Evolutionary conservation across 371 early-diverging fungal species (phyloP).

Genomic region (Saksenaea oblongispora): DNA sequence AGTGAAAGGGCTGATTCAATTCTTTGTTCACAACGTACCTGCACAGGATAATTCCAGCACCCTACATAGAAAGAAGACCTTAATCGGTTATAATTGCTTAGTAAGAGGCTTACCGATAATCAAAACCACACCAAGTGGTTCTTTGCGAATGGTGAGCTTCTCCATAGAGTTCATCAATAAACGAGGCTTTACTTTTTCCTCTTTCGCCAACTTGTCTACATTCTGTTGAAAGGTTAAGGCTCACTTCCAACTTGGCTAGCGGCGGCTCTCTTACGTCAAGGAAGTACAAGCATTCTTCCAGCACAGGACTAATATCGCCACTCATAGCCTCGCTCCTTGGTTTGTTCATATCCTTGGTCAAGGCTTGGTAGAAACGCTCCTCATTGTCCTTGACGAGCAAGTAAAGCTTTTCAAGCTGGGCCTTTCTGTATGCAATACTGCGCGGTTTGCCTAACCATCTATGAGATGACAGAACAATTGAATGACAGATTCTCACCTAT

Average conservation of each 20-base stretch:
- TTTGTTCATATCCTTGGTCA: conserved; percentile 68
- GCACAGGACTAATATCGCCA: conserved; percentile 66
- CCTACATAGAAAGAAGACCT: conserved; percentile 18
- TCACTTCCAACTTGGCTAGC: not conserved
- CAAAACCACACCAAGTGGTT: conserved; percentile 78
- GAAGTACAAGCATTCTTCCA: conserved; percentile 56
- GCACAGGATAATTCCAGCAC: conserved; percentile 53
- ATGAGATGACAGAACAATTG: not conserved
- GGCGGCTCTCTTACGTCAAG: conserved; percentile 27
- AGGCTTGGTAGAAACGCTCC: conserved; percentile 57
- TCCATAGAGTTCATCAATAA: conserved; percentile 29
- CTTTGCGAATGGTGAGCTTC: conserved; percentile 60
- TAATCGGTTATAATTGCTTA: not conserved
- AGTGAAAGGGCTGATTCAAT: not conserved
- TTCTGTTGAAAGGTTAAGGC: conserved; percentile 33
- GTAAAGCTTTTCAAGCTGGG: conserved; percentile 70
- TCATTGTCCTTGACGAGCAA: conserved; percentile 68
- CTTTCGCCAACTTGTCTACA: conserved; percentile 61
- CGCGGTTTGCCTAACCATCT: conserved; percentile 39
- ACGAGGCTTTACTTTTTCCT: conserved; percentile 45
- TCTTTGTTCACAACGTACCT: conserved; percentile 17
- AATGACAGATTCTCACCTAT: conserved; percentile 26
- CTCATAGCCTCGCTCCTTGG: conserved; percentile 53
- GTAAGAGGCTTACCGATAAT: conserved; percentile 41
- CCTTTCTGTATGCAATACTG: conserved; percentile 60